Conservation (phyloP, 2,329 filamentous ascomycete genomes). For the Nemania sp. region DNA sequence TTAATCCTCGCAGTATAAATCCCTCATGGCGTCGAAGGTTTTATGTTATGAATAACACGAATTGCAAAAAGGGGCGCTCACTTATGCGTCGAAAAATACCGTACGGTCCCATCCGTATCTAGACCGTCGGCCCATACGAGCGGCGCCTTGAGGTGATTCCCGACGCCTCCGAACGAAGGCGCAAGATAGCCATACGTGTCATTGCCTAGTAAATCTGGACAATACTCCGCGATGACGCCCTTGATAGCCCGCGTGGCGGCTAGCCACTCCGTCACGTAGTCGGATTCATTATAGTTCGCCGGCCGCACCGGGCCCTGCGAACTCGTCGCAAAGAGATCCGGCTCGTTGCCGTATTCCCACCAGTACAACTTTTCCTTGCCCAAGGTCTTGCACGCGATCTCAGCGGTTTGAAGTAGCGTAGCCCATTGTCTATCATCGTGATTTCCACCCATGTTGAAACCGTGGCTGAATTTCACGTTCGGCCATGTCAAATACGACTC, state of each 20-base stretch:
- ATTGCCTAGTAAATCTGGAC: constrained; percentile 60
- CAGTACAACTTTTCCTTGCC: constrained; percentile 62
- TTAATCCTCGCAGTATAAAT: background rate
- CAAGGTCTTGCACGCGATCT: constrained; percentile 68
- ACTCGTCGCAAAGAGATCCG: constrained; percentile 68
- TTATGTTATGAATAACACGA: background rate
- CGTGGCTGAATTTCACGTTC: constrained; percentile 67
- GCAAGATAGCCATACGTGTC: constrained; percentile 64
- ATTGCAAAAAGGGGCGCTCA: constrained; percentile 49
- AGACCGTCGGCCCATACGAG: constrained; percentile 66
- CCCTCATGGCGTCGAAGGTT: background rate
- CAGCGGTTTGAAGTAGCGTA: constrained; percentile 65
- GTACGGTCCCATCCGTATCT: constrained; percentile 61
- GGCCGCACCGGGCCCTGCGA: constrained; percentile 65
- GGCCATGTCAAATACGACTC: constrained; percentile 71
- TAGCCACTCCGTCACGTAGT: constrained; percentile 69
- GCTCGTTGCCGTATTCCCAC: constrained; percentile 75
- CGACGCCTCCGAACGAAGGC: constrained; percentile 67
- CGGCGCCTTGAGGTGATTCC: constrained; percentile 63
- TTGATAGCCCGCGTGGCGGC: constrained; percentile 65
- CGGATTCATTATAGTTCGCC: constrained; percentile 63
- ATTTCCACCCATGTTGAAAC: constrained; percentile 70
- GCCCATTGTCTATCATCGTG: constrained; percentile 61
- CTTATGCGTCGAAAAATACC: constrained; percentile 70
- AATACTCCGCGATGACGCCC: constrained; percentile 58